Conservation (phyloP, 2,329 filamentous ascomycete genomes). For the Macroventuria anomochaeta region DNA sequence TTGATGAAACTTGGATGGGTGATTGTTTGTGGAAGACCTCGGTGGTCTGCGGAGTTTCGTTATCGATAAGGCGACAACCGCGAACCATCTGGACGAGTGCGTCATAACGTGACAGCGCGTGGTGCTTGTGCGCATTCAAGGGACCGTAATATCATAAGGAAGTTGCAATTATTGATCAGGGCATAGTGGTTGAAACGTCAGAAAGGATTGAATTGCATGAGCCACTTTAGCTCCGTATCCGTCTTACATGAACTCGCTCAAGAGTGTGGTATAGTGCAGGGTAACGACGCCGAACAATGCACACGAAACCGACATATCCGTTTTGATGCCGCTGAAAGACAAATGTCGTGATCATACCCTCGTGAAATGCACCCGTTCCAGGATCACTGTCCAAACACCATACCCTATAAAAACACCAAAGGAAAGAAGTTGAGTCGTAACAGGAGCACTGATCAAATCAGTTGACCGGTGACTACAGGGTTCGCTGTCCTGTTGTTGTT, state of each 20-base stretch:
- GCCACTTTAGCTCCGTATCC: conserved; percentile 2
- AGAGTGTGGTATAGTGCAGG: conserved; percentile 21
- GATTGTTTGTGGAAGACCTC: no score
- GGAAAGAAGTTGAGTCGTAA: not conserved
- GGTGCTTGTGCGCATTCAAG: not conserved
- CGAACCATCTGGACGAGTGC: not conserved
- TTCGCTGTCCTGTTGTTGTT: conserved; percentile 34
- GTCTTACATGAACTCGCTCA: conserved; percentile 9
- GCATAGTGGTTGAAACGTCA: conserved; percentile 25
- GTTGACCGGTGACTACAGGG: conserved; percentile 43
- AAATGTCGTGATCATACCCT: conserved; percentile 17
- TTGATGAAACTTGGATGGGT: no score
- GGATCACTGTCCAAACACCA: conserved; percentile 10
- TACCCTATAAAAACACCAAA: conserved; percentile 4
- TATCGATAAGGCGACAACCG: conserved; percentile 48
- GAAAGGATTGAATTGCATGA: conserved; percentile 2
- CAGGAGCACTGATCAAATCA: conserved; percentile 30
- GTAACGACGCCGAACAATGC: conserved; percentile 15
- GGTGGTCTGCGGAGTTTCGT: conserved; percentile 19
- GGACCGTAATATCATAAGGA: no score
- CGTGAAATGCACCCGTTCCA: conserved; percentile 15
- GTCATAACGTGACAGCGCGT: conserved; percentile 17
- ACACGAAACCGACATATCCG: conserved; percentile 10
- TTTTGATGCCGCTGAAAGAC: conserved; percentile 38
- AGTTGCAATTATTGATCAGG: no score